Evolutionary conservation across 257 asterid species (phyloP).

Genomic region (Primulina tabacum): DNA sequence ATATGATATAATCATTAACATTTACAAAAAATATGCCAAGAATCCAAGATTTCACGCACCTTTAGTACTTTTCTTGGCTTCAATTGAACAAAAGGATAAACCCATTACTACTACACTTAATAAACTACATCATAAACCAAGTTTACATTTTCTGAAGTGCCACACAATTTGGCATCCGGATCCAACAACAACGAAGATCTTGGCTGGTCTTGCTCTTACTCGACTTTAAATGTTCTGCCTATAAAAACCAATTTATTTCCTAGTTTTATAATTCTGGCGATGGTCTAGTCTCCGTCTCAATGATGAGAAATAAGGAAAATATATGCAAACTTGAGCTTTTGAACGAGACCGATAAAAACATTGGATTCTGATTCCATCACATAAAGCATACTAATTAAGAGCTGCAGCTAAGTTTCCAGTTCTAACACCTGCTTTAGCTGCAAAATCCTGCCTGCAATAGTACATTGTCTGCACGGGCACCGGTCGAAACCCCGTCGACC

Average conservation of each 20-base stretch:
- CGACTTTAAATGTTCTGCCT: no score
- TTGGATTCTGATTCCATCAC: no score
- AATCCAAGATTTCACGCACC: background rate
- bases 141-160: background rate
- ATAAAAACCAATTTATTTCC: no score
- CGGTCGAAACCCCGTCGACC: conserved; percentile 49
- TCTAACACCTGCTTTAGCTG: conserved; percentile 24
- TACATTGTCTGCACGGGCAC: conserved; percentile 21
- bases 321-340: no score
- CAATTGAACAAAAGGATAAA: background rate
- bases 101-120: background rate
- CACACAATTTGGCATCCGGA: no score
- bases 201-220: no score
- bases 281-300: no score
- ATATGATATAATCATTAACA: no score
- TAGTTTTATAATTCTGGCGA: no score
- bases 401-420: conserved; percentile 55
- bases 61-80: background rate
- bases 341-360: no score
- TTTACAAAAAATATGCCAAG: background rate
- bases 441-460: conserved; percentile 36
- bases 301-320: no score
- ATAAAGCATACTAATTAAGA: conserved; percentile 16
- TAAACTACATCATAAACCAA: background rate
- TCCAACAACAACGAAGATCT: no score